phyloP scores from a whole-genome alignment of 805 yeast genomes.

The Yamadazyma akitaensis region DNA sequence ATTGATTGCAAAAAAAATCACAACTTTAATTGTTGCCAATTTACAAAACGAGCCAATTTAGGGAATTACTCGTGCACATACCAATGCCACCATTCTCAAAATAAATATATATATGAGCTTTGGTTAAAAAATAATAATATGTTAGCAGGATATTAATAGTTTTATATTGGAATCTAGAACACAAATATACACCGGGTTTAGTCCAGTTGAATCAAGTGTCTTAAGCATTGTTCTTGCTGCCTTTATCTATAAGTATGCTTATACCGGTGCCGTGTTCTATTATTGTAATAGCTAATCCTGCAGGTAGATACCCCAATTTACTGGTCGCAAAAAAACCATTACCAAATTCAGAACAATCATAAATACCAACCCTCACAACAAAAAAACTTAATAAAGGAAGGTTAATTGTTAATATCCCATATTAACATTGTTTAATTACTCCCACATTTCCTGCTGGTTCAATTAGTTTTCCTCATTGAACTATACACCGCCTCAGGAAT shows the following conservation, averaged over 20 bases:
- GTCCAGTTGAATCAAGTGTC: no score
- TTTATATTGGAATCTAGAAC: conserved; percentile 4
- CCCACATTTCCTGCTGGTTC: conserved; percentile 2
- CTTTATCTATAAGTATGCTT: not conserved
- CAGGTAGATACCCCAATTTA: not conserved
- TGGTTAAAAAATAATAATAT: no score
- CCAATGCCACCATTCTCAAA: not conserved
- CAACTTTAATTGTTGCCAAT: not conserved
- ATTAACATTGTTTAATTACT: conserved; percentile 2
- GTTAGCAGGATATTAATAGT: not conserved
- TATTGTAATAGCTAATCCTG: not conserved
- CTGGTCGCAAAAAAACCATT: conserved; percentile 6
- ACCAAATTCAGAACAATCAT: conserved; percentile 1
- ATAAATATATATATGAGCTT: no score
- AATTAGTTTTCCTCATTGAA: conserved; percentile 5
- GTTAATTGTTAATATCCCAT: not conserved
- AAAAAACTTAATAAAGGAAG: not conserved
- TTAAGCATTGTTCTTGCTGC: no score
- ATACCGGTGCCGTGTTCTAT: not conserved
- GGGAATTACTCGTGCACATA: not conserved
- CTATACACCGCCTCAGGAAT: conserved; percentile 5
- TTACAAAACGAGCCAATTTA: not conserved
- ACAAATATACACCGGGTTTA: not conserved
- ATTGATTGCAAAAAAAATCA: conserved; percentile 2
- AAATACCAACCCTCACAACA: conserved; percentile 3